Evolutionary conservation across 371 early-diverging fungal genomes (phyloP).

Genomic region (Parasitella parasitica): DNA sequence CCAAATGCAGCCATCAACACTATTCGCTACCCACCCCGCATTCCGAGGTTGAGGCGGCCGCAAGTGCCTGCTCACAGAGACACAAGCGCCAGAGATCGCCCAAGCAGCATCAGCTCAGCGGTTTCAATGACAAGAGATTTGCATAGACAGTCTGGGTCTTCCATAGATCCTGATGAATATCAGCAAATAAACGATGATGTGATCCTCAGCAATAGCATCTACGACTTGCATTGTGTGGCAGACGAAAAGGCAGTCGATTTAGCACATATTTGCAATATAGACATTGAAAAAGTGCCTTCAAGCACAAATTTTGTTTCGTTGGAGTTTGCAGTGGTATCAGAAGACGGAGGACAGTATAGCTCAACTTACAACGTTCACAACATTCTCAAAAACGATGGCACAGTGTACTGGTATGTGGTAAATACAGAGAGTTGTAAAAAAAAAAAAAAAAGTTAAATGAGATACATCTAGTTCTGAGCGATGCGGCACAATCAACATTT

Average conservation of each 20-base stretch:
- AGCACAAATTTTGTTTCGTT: conserved; percentile 10
- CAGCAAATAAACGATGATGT: background rate
- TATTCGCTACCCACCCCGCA: background rate
- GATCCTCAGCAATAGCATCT: background rate
- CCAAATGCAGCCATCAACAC: background rate
- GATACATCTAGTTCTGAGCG: conserved; percentile 6
- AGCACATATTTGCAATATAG: background rate
- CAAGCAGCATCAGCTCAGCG: conserved; percentile 16
- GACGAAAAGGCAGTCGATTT: conserved; percentile 17
- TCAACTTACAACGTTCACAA: conserved; percentile 12
- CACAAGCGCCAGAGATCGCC: background rate
- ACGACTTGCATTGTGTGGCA: conserved; percentile 3
- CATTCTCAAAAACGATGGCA: conserved; percentile 11
- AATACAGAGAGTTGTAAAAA: too few relatives aligned
- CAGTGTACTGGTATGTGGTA: conserved; percentile 17
- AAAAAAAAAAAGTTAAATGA: too few relatives aligned
- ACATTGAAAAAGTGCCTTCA: background rate
- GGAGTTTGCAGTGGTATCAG: conserved; percentile 3
- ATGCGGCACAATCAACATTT: conserved; percentile 14
- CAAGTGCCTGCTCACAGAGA: background rate
- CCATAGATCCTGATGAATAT: background rate
- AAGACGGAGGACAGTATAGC: conserved; percentile 19
- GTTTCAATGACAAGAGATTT: conserved; percentile 10
- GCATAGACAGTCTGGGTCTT: background rate
- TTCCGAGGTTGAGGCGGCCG: conserved; percentile 6